Base-by-base conservation (phyloP, 306 rosid species). In the Vigna trinervia region DNA sequence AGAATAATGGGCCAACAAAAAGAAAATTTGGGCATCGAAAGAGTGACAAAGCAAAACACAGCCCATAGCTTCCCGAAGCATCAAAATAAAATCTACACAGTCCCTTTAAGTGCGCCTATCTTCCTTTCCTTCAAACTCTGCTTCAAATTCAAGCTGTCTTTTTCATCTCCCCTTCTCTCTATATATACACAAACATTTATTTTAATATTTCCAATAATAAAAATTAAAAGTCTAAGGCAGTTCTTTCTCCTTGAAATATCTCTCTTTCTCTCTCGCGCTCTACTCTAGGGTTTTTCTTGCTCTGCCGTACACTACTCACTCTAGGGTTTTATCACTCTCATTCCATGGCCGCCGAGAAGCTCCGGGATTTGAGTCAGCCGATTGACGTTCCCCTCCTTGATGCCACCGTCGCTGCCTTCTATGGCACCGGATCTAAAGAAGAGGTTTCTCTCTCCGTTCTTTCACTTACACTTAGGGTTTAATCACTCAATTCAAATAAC, bases 361-460 rank as follows among this genome's bases (percentile, higher is more conserved):
- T 96, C 17, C 73, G 98, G 71, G 98, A 96, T 87, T 92, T 96
- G 90, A 85, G 90, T 68, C 94, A 91, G 50, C 99, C 98, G 60
- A 91, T 96, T 71, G 98, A 96, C 58, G 99, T 96, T 10, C 78
- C 85, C 1, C 62, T 90, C 60, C 99, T 96, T 61, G 99, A 96
- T 74, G 98, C 99, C 63, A 96, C 99, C 76, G 99, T 96, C 30
- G 85, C 96, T 11, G 99, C 99, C 84, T 96, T 96, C 87, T 96
- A 96, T 74, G 99, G 99, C 84, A 96, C 99, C 76, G 99, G 98
- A 96, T 96, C 99, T 92, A 96, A 92, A 82, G 93, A 87, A 81
- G 97, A 96, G 97, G 99, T 89, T 52, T 78, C 80, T 15, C 53
- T 68, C 30, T 43, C 39, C 15, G 30, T 71, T 23, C 5, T 69